Evolutionary conservation across 169 alveolate species (phyloP), one percentile per base, ranked within the genome.

Genomic region (Neospora caninum): DNA sequence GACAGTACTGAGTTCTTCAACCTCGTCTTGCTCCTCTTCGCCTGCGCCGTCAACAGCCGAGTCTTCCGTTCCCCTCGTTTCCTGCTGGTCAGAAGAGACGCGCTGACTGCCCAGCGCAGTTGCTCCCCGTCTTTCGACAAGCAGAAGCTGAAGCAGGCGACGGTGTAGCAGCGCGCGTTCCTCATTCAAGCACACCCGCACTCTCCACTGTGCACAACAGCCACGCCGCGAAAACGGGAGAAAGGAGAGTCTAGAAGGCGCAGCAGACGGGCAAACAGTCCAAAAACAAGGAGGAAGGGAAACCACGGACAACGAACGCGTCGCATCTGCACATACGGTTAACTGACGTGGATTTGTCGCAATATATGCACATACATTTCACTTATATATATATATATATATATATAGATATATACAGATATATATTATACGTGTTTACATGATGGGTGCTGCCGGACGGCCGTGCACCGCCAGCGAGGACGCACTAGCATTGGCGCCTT

Each of bases 141-240:
- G 67, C 13, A 29, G 88, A 25, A 82, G 45, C 31, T 82, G 89
- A 42, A 82, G 89, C 29, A 82, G 27, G 39, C 89, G 67, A 22
- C 89, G 54, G 67, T 82, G 89, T 2, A 82, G 89, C 36, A 82
- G 54, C 27, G 89, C 34, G 27, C 89, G 29, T 45, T 82, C 89
- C 89, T 82, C 89, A 10, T 18, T 42, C 36, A 43, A 18, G 67
- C 67, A 27, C 27, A 18, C 58, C 25, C 67, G 89, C 67, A 82
- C 69, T 20, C 89, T 27, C 89, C 89, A 82, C 89, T 82, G 89
- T 18, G 41, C 39, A 18, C 86, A 73, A 73, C 43, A 73, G 41
- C 43, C 16, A 49, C 4, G 58, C 58, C 9, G 6, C 58, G 58
- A 16, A 82, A 45, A 82, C 7, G 69, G 41, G 42, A 43, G 10